Evolutionary conservation across 192 early-diverging fungal genomes (phyloP), one percentile per base, ranked within the genome.

Genomic region (Coemansia sp.): DNA sequence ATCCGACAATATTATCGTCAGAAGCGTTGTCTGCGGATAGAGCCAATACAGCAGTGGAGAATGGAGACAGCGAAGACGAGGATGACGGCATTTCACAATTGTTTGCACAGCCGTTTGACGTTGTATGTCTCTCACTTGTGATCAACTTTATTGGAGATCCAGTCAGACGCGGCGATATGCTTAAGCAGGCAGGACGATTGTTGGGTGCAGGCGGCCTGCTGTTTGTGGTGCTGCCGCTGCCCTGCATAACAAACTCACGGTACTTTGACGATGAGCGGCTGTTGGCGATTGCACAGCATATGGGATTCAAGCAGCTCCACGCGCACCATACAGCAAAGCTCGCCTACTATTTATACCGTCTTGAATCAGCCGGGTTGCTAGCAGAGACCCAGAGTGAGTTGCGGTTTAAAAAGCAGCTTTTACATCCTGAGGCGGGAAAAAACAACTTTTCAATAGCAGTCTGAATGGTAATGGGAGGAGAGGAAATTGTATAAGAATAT

Each of bases 101-200:
- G 63, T 80, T 74, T 37, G 10, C 12, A 5, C 1, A 38, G 32
- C 71, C 69, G 5, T 97, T 92, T 74, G 84, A 97, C 60, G 86
- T 93, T 25, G 76, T 97, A 0, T 92, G 91, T 63, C 81, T 97
- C 16, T 90, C 87, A 13, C 70, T 97, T 0, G 95, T 97, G 0
- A 88, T 97, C 51, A 97, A 97, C 73, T 97, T 97, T 87, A 90
- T 94, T 1, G 89, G 89, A 5, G 91, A 94, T 80, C 85, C 89
- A 4, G 73, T 61, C 9, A 79, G 84, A 46, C 80, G 95, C 71
- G 95, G 93, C 9, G 75, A 87, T 37, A 91, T 94, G 84, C 77
- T 93, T 5, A 51, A 75, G 14, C 79, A 78, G 8, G 85, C 89
- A 0, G 45, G 75, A 9, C 70, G 75, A 1, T 79, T 88, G 54